Conservation (phyloP, 805 yeast genomes). For the Kuraishia ogatae region DNA sequence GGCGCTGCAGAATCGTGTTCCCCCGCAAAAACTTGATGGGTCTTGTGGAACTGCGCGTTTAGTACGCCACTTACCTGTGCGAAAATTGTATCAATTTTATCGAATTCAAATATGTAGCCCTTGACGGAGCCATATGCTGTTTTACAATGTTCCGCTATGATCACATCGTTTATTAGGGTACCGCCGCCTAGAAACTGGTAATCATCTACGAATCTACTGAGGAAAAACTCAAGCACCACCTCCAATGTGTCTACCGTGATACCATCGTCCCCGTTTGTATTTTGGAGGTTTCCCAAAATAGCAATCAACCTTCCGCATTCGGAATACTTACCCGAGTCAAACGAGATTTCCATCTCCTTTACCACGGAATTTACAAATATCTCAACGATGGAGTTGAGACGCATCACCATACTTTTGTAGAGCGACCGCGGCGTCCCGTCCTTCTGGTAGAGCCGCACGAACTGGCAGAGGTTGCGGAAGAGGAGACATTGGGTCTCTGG, state of each 20-base stretch:
- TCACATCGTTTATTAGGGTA: slow-evolving; percentile 12
- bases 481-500: slow-evolving; percentile 22
- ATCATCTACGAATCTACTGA: slow-evolving; percentile 19
- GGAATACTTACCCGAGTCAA: slow-evolving; percentile 35
- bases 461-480: slow-evolving; percentile 19
- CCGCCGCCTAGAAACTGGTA: slow-evolving; percentile 17
- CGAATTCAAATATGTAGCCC: slow-evolving; percentile 17
- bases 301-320: slow-evolving; percentile 21
- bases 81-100: slow-evolving; percentile 16
- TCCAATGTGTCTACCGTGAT: slow-evolving; percentile 27
- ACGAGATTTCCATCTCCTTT: slow-evolving; percentile 55
- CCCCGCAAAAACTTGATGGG: slow-evolving; percentile 14
- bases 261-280: slow-evolving; percentile 8
- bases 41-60: slow-evolving; percentile 19
- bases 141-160: too few species aligned
- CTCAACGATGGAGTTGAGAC: slow-evolving; percentile 49
- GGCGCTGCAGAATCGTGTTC: too few species aligned
- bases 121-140: slow-evolving; percentile 18
- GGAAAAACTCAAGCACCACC: slow-evolving; percentile 23
- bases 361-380: slow-evolving; percentile 65
- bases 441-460: slow-evolving; percentile 15
- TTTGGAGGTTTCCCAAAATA: slow-evolving; percentile 14
- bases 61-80: slow-evolving; percentile 8
- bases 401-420: slow-evolving; percentile 18
- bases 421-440: slow-evolving; percentile 3